Base-by-base conservation (phyloP, 306 rosid genomes). In the Cajanus cajan region DNA sequence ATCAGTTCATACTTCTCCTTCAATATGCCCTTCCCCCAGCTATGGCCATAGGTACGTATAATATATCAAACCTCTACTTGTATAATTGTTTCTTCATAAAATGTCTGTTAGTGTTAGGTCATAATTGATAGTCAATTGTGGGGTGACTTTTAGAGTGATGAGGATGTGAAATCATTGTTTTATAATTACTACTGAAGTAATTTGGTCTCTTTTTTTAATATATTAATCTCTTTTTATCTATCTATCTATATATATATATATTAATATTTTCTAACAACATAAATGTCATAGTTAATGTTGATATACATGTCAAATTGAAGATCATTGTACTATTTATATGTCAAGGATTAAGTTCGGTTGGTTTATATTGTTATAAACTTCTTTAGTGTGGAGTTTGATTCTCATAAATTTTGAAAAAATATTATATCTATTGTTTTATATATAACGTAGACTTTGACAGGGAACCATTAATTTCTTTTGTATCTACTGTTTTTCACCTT, bases 11-110 rank as follows among this genome's bases (percentile, higher is more conserved):
- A 47, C 98, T 91, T 63, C 93, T 91, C 3, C 89, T 94, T 72
- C 97, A 90, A 71, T 94, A 83, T 84, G 88, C 94, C 70, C 78
- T 94, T 62, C 98, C 96, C 0, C 97, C 98, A 11, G 97, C 98
- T 33, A 90, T 94, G 97, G 61, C 25, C 77, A 90, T 89, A 78
- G 97, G 96, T 90, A 85, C 14, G 3, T 43, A 14, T 57, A 24
- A 55, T 55, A 7, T 15, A 11, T 67, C 73, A 40, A 67, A 28
- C 3, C 65, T 34, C 25, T 22, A 9, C 31, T 63, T 59, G 10
- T 36, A 16, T 65, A 37, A 8, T 65, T 65, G 9, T 37, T 37
- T 65, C 50, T 18, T 51, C 24, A 18, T 51, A 51, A 51, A 51
- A 51, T 16, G 2, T n/a, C 51, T 48, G 19, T 3, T 28, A 28